Conservation (phyloP, 129 eudicot species). For the sunflower (Helianthus annuus) region DNA sequence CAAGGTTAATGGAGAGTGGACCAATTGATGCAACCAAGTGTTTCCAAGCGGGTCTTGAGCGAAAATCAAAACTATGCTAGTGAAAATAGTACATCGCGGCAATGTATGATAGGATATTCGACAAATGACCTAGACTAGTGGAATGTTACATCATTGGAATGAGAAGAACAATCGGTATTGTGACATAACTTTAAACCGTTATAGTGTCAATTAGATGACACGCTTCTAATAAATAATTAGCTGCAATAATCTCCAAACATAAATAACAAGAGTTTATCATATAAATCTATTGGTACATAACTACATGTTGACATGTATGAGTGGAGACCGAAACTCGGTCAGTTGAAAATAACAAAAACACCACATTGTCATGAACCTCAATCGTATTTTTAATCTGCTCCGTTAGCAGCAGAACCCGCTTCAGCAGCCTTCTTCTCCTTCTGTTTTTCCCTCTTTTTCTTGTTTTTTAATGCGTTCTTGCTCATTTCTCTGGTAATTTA, state of each 20-base stretch:
- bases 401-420: conserved; percentile 45
- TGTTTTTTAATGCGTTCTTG: conserved; percentile 88
- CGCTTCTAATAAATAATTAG: not conserved
- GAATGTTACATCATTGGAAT: too few relatives aligned
- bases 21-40: too few relatives aligned
- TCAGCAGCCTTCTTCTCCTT: conserved; percentile 89
- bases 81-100: too few relatives aligned
- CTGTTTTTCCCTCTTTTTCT: conserved; percentile 94
- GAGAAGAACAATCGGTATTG: too few relatives aligned
- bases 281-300: conserved; percentile 10
- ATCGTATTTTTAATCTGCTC: conserved; percentile 29
- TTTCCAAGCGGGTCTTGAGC: too few relatives aligned
- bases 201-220: too few relatives aligned
- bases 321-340: not conserved
- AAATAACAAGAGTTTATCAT: not conserved
- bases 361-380: not conserved
- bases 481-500: conserved; percentile 61
- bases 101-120: too few relatives aligned
- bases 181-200: too few relatives aligned
- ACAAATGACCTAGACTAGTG: too few relatives aligned
- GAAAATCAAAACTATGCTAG: too few relatives aligned
- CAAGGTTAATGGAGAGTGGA: too few relatives aligned
- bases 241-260: too few relatives aligned
- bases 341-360: not conserved
- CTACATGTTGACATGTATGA: conserved; percentile 6